Evolutionary conservation across 2,329 filamentous ascomycete species (phyloP), one percentile per base, ranked within the genome.

Genomic region (Penicillium sp.): DNA sequence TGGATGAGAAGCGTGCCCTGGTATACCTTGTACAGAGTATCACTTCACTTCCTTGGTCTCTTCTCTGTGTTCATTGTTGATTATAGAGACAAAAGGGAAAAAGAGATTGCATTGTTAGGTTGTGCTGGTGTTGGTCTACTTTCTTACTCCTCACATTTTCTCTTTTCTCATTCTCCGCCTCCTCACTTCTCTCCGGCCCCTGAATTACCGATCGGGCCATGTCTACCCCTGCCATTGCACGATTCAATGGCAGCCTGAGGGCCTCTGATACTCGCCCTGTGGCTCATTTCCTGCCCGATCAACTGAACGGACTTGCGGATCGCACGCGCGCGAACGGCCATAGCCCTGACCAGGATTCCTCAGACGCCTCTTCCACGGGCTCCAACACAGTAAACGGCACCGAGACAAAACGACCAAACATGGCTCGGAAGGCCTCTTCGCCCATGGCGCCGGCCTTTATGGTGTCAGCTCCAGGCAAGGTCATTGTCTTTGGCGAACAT

Each of bases 401-500:
- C 6, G 44, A 51, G 47, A 23, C 26, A 34, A 45, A 46, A 29
- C 59, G 54, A 15, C 59, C 59, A 15, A 52, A 24, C 41, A 63
- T 63, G 61, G 39, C 59, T 43, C 61, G 61, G 47, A 78, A 79
- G 57, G 53, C 70, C 6, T 79, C 77, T 21, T 81, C 81, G 45
- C 83, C 85, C 1, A 82, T 87, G 77, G 81, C 94, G 75, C 92
- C 93, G 41, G 79, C 92, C 56, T 99, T 99, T 71, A 96, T 99
- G 89, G 92, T 97, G 52, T 97, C 94, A 15, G 93, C 95, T 2
- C 94, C 94, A 0, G 95, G 93, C 59, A 99, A 99, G 73, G 94
- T 96, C 68, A 99, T 99, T 71, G 90, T 97, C 48, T 97, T 93
- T 75, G 94, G 94, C 61, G 94, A 99, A 73, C 94, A 99, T 76